These are phyloP conservation scores for Fusarium haematococcum DNA, from an alignment of 2,329 filamentous ascomycete species.

Conservation along the genomic window DNA sequence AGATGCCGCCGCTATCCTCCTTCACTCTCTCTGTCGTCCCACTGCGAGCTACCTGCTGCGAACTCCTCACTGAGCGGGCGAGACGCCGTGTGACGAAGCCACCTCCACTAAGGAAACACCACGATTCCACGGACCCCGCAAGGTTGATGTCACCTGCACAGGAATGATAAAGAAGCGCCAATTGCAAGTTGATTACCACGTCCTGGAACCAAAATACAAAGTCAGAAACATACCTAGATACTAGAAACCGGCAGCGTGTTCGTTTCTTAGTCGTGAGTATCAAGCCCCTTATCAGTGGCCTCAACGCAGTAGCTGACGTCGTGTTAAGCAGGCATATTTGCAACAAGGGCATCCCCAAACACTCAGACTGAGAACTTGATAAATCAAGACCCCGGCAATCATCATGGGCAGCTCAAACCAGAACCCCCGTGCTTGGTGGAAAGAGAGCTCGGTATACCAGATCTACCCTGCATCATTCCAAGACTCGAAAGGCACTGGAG, in stretches of 20 bases:
- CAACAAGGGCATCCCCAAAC: neutral
- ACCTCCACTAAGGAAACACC: conserved; percentile 12
- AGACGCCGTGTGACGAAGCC: conserved; percentile 19
- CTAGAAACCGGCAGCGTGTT: neutral
- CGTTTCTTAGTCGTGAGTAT: conserved; percentile 23
- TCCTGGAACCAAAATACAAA: neutral
- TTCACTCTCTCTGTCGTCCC: neutral
- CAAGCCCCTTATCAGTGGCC: conserved; percentile 14
- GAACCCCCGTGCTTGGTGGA: conserved; percentile 64
- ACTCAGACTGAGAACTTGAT: neutral
- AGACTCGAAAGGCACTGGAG: conserved; percentile 66
- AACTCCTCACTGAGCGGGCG: neutral
- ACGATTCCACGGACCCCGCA: conserved; percentile 20
- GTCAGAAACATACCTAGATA: neutral
- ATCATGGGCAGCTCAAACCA: conserved; percentile 41
- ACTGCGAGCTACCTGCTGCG: conserved; percentile 1
- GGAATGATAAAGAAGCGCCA: conserved; percentile 6
- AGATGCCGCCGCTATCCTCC: conserved; percentile 15
- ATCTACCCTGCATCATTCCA: conserved; percentile 73
- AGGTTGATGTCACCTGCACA: conserved; percentile 3
- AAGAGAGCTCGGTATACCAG: conserved; percentile 70
- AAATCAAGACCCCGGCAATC: neutral
- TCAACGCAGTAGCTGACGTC: conserved; percentile 25
- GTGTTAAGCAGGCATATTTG: neutral
- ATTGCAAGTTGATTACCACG: neutral